A percentile compares a stretch with the other conserved stretches of the same genome.
These are phyloP conservation scores for Canavalia ensiformis DNA, from an alignment of 306 rosid species.

Conservation along the genomic window DNA sequence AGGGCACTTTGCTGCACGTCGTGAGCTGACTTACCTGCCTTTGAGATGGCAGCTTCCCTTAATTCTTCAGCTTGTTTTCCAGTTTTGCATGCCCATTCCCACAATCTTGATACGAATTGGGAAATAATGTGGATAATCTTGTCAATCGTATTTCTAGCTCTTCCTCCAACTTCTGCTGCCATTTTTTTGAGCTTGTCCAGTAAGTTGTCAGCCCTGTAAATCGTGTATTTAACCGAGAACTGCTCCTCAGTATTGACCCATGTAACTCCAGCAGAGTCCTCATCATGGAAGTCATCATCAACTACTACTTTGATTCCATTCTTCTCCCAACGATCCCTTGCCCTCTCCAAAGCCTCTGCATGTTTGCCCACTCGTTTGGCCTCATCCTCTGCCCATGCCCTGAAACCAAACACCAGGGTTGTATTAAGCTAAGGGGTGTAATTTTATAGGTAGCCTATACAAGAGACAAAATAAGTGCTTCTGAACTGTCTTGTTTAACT, in stretches of 20 bases:
- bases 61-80: slow-evolving; percentile 62
- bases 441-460: background rate
- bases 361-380: slow-evolving; percentile 79
- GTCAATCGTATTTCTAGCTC: slow-evolving; percentile 59
- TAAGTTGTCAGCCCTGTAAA: slow-evolving; percentile 65
- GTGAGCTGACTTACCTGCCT: slow-evolving; percentile 59
- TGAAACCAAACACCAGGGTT: slow-evolving; percentile 41
- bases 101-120: slow-evolving; percentile 57
- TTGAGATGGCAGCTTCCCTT: slow-evolving; percentile 55
- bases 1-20: slow-evolving; percentile 63
- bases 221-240: slow-evolving; percentile 65
- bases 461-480: background rate
- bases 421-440: slow-evolving; percentile 3
- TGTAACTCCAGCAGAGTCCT: slow-evolving; percentile 65
- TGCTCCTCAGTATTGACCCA: slow-evolving; percentile 72
- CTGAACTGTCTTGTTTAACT: background rate
- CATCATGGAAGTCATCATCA: slow-evolving; percentile 71
- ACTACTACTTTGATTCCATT: slow-evolving; percentile 76
- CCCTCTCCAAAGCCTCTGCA: slow-evolving; percentile 70
- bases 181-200: slow-evolving; percentile 67
- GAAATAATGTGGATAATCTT: slow-evolving; percentile 60
- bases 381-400: slow-evolving; percentile 87
- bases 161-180: slow-evolving; percentile 64
- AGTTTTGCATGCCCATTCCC: slow-evolving; percentile 53
- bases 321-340: slow-evolving; percentile 79